Evolutionary conservation across 2,329 filamentous ascomycete species (phyloP), one percentile per base, ranked within the genome.

Genomic region (Phoma sp.): DNA sequence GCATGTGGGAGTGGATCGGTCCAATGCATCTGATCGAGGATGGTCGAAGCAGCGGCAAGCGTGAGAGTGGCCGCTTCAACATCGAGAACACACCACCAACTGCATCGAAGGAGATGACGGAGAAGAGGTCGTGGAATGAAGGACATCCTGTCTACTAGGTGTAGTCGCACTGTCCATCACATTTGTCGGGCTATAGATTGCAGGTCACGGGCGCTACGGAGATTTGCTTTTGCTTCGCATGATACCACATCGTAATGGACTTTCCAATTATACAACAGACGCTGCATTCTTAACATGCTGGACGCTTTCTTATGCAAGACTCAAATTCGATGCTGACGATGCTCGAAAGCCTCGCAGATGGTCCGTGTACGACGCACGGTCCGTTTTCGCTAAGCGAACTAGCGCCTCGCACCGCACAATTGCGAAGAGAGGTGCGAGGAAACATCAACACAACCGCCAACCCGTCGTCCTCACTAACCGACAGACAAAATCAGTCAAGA

Each of bases 1-100:
- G 85, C 43, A 83, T 85, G 50, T 89, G 87, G 87, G 86, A 88
- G 67, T 89, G 87, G 87, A 84, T 88, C 62, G 87, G 87, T 6
- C 84, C 84, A 13, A 78, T 84, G 45, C 73, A 77, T 61, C 71
- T 88, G 40, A 72, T 82, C 56, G 73, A 78, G 27, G 75, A 76
- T 56, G 71, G 71, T 25, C 60, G 65, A 12, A 64, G 67, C 44
- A 67, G 62, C 56, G 69, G 63, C 8, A 68, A 65, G 47, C 63
- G 72, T 10, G 68, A 72, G 43, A 71, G 71, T 39, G 64, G 64
- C n/a, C 70, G 69, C 25, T 67, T 67, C 41, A 76, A 70, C 52
- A 51, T 71, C 29, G 73, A 69, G n/a, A 72, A 63, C 52, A 76
- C 68, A 39, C 69, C 74, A 31, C 60, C 70, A 8, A 60, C 61